phyloP scores from a whole-genome alignment of 2,329 filamentous ascomycete genomes.

The Tolypocladium inflatum region DNA sequence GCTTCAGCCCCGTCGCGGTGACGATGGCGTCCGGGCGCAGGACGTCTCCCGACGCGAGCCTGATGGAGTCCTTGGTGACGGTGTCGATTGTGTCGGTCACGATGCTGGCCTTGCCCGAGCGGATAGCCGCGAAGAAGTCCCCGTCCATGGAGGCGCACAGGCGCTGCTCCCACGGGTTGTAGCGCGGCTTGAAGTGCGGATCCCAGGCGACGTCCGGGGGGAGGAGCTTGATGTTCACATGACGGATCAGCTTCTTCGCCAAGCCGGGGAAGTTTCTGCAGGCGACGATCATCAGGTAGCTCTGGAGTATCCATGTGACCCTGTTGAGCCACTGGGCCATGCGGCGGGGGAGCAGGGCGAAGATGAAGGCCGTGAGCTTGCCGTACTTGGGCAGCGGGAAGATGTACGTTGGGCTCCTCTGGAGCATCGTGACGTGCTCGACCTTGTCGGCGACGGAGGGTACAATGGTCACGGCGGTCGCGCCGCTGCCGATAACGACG shows the following conservation, averaged over 20 bases:
- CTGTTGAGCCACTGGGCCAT: conserved; percentile 35
- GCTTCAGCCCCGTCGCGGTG: conserved; percentile 53
- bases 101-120: conserved; percentile 26
- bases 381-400: conserved; percentile 38
- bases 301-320: conserved; percentile 35
- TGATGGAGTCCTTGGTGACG: conserved; percentile 32
- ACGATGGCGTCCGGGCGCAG: conserved; percentile 53
- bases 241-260: conserved; percentile 32
- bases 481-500: conserved; percentile 58
- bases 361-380: conserved; percentile 22
- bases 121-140: conserved; percentile 34
- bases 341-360: conserved; percentile 29
- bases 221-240: conserved; percentile 32
- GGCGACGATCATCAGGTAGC: conserved; percentile 30
- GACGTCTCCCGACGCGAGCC: conserved; percentile 29
- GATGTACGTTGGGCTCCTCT: conserved; percentile 56
- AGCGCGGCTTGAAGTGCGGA: conserved; percentile 45
- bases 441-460: conserved; percentile 50
- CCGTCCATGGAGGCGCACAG: conserved; percentile 46
- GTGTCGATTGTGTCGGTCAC: conserved; percentile 36
- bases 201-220: conserved; percentile 36
- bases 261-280: conserved; percentile 39
- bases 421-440: conserved; percentile 56
- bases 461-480: conserved; percentile 57
- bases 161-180: conserved; percentile 58